phyloP scores from a whole-genome alignment of 495 filamentous ascomycete genomes.

The Aspergillus heteromorphus region DNA sequence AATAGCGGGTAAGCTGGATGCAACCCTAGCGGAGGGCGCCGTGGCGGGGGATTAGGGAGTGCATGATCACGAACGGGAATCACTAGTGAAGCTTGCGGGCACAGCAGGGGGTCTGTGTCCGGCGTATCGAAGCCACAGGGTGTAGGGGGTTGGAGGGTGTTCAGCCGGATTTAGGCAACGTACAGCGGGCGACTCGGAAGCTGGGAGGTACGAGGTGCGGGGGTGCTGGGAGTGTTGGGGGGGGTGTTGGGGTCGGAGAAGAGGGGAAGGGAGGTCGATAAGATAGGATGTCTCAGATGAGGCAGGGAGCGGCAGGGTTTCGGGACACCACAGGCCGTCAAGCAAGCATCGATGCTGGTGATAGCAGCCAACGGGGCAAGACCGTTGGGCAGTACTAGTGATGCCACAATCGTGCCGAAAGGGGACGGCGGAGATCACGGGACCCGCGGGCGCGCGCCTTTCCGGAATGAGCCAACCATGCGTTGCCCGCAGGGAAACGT shows the following conservation, averaged over 20 bases:
- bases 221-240: no score
- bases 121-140: not conserved
- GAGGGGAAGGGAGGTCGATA: slow-evolving; percentile 4
- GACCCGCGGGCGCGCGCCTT: slow-evolving; percentile 5
- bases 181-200: not conserved
- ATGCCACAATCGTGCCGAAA: not conserved
- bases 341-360: not conserved
- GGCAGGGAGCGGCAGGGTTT: not conserved
- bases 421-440: slow-evolving; percentile 4
- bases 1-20: slow-evolving; percentile 13
- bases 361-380: not conserved
- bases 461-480: not conserved
- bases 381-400: no score
- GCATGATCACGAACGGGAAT: slow-evolving; percentile 3
- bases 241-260: not conserved
- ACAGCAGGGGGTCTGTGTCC: not conserved
- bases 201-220: no score
- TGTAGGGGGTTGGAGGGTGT: not conserved
- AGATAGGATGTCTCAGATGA: slow-evolving; percentile 6
- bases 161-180: not conserved
- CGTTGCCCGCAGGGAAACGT: not conserved
- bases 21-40: slow-evolving; percentile 8
- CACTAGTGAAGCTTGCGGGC: slow-evolving; percentile 7
- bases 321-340: slow-evolving; percentile 1
- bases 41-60: slow-evolving; percentile 15